Conservation (phyloP, 805 yeast species). For the Saccharomycopsis schoenii region DNA sequence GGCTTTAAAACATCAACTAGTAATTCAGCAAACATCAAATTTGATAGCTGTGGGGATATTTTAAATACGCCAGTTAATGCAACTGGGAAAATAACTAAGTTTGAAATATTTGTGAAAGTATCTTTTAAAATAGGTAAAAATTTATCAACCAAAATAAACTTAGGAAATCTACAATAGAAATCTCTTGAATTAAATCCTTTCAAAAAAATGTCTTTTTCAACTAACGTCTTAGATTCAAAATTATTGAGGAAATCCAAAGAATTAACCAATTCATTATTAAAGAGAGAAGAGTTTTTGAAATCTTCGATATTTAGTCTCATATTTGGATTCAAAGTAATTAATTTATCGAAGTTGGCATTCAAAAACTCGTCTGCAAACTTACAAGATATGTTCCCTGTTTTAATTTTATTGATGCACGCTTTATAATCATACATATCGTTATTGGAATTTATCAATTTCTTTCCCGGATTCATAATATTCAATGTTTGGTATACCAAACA, state of each 20-base stretch:
- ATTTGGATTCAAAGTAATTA: conserved; percentile 48
- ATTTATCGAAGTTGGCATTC: conserved; percentile 35
- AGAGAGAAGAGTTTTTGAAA: conserved; percentile 61
- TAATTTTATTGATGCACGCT: conserved; percentile 41
- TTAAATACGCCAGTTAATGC: conserved; percentile 47
- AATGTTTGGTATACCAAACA: conserved; percentile 64
- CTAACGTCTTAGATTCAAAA: conserved; percentile 58
- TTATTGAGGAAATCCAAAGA: conserved; percentile 78
- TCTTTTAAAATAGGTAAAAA: conserved; percentile 61
- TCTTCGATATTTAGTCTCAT: conserved; percentile 54
- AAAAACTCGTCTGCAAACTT: conserved; percentile 45
- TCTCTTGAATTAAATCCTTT: conserved; percentile 42
- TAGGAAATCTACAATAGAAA: conserved; percentile 50
- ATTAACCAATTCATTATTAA: conserved; percentile 74
- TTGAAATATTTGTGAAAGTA: conserved; percentile 20
- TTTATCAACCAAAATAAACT: conserved; percentile 49
- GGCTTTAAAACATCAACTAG: conserved; percentile 29
- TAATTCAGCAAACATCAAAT: conserved; percentile 68
- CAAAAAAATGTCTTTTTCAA: conserved; percentile 61
- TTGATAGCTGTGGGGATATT: conserved; percentile 60
- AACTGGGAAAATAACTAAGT: conserved; percentile 31
- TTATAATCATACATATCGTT: conserved; percentile 53
- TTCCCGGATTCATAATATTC: conserved; percentile 25
- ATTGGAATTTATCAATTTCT: conserved; percentile 35
- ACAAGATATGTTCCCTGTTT: conserved; percentile 33